A percentile compares a stretch with the other conserved stretches of the same genome.
Conservation (phyloP, 2,329 filamentous ascomycete genomes). For the Claviceps sp. region DNA sequence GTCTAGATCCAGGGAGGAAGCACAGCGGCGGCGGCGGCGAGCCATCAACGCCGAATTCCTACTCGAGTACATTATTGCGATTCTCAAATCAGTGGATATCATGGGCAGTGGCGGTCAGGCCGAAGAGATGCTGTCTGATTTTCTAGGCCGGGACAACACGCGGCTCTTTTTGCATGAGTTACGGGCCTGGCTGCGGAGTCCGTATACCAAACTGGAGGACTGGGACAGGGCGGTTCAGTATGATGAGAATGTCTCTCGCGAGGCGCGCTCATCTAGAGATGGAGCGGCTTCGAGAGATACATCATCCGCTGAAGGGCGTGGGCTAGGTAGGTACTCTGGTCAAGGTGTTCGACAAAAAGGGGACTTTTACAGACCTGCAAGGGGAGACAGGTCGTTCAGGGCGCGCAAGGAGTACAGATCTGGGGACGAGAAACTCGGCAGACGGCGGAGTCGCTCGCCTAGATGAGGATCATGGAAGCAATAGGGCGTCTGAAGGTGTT, state of each 20-base stretch:
- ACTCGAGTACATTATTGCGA: conserved; percentile 72
- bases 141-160: conserved; percentile 61
- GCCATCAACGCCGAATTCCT: conserved; percentile 61
- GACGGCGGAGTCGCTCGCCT: conserved; percentile 1
- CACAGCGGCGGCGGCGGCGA: not conserved
- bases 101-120: conserved; percentile 68
- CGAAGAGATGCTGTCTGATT: conserved; percentile 66
- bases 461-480: not conserved
- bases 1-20: conserved; percentile 28
- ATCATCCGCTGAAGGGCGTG: not conserved
- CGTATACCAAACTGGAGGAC: conserved; percentile 53
- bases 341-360: conserved; percentile 6
- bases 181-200: conserved; percentile 69
- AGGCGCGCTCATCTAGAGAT: not conserved
- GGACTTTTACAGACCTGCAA: conserved; percentile 16
- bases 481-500: not conserved
- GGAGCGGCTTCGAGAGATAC: not conserved
- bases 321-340: not conserved
- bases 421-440: not conserved
- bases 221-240: conserved; percentile 82
- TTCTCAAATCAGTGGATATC: conserved; percentile 70
- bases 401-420: not conserved
- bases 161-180: conserved; percentile 75
- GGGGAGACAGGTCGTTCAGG: not conserved
- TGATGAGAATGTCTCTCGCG: conserved; percentile 8